Conservation (phyloP, 106 monocot species). For the Dendrobium officinale region DNA sequence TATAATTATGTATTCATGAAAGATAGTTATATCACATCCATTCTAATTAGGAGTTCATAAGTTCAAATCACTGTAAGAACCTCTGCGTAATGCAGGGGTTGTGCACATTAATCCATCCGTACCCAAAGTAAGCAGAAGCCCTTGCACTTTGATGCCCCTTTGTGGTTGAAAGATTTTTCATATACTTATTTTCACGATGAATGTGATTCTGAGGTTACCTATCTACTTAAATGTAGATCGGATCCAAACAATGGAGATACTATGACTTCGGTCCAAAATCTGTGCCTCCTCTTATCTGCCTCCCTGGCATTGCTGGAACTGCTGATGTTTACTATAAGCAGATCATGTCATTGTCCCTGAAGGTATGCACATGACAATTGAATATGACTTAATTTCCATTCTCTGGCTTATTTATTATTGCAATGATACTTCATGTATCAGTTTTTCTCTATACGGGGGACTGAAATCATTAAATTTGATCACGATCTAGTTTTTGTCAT, state of each 20-base stretch:
- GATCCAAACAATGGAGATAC: slow-evolving; percentile 81
- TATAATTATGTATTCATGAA: not conserved
- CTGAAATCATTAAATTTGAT: not conserved
- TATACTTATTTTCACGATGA: not conserved
- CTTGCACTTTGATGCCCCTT: not conserved
- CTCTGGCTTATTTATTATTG: not conserved
- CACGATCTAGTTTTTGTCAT: no score
- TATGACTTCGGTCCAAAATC: slow-evolving; percentile 96
- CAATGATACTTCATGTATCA: not conserved
- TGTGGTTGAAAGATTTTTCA: not conserved
- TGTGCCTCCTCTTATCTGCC: slow-evolving; percentile 80
- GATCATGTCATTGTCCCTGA: slow-evolving; percentile 78
- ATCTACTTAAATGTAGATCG: slow-evolving; percentile 46
- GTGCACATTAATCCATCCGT: not conserved
- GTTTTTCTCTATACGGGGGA: not conserved
- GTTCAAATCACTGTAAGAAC: not conserved
- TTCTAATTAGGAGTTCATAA: not conserved
- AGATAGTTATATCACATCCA: not conserved
- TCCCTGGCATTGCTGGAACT: slow-evolving; percentile 93
- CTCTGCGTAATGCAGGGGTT: not conserved
- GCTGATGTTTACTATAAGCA: slow-evolving; percentile 99
- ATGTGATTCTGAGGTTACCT: not conserved
- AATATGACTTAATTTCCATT: not conserved
- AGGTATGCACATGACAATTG: slow-evolving; percentile 30
- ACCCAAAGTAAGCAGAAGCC: not conserved